These are phyloP conservation scores for Acanthamoeba sp. DNA, from an alignment of 208 protist species.

Conservation along the genomic window DNA sequence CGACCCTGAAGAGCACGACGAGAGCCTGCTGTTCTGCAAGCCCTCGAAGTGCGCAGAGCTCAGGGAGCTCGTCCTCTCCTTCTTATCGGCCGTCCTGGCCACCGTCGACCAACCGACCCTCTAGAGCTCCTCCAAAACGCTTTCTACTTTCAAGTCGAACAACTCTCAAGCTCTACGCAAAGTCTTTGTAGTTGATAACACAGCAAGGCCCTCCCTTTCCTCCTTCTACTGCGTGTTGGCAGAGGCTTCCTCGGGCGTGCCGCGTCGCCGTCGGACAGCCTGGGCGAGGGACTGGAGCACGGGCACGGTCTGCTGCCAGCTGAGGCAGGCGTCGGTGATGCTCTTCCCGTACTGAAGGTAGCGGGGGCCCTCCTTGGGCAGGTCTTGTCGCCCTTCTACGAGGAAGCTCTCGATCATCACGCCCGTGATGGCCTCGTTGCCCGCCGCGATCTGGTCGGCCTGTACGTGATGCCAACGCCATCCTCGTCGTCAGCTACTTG, in stretches of 20 bases:
- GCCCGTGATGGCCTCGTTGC: slow-evolving; percentile 80
- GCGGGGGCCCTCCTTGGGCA: slow-evolving; percentile 52
- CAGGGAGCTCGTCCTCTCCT: no score
- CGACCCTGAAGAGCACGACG: no score
- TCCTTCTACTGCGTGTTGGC: slow-evolving; percentile 37
- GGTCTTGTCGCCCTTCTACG: slow-evolving; percentile 85
- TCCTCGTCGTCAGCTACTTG: neutral
- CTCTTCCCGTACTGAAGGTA: slow-evolving; percentile 83
- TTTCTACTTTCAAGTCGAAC: no score
- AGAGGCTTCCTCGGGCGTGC: neutral
- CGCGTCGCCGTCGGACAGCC: slow-evolving; percentile 63
- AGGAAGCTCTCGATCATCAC: slow-evolving; percentile 90
- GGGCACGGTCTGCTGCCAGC: slow-evolving; percentile 79
- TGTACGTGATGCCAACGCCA: neutral
- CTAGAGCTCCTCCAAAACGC: no score
- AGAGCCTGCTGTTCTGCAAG: no score
- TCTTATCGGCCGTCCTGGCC: no score
- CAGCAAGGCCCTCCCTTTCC: no score
- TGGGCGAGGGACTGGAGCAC: slow-evolving; percentile 81
- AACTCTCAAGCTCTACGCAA: no score
- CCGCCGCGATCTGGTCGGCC: slow-evolving; percentile 74
- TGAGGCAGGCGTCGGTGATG: slow-evolving; percentile 87
- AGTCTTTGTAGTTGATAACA: no score
- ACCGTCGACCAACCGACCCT: no score
- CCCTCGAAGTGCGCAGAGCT: no score